These are phyloP conservation scores for Sonneratia alba DNA, from an alignment of 345 rosid genomes.

Conservation along the genomic window DNA sequence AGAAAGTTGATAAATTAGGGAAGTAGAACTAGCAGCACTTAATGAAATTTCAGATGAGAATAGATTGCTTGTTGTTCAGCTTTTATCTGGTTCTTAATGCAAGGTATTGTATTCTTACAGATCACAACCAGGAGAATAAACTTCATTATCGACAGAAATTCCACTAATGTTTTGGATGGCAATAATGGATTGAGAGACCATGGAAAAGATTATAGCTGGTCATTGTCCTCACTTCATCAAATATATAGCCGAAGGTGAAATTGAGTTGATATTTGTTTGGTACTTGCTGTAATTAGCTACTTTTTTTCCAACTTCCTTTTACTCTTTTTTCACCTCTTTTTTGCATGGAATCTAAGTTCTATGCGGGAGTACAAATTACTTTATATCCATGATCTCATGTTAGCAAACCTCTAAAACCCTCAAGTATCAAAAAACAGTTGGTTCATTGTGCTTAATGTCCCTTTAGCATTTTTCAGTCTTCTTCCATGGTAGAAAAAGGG, in stretches of 20 bases:
- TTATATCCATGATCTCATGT: background rate
- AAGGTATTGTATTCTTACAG: slow-evolving; percentile 39
- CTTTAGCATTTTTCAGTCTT: too few relatives aligned
- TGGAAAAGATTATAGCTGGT: slow-evolving; percentile 85
- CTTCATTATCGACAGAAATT: slow-evolving; percentile 54
- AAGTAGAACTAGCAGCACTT: background rate
- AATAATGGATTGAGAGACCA: slow-evolving; percentile 39
- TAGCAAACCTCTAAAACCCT: background rate
- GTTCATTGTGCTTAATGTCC: background rate
- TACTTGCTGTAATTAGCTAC: background rate
- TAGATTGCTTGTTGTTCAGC: background rate
- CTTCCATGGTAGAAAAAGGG: too few relatives aligned
- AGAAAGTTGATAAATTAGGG: background rate
- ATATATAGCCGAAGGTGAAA: slow-evolving; percentile 88
- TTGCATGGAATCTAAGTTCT: background rate
- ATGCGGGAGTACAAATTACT: background rate
- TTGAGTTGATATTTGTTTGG: slow-evolving; percentile 9
- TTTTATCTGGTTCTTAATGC: background rate
- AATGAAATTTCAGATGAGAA: background rate
- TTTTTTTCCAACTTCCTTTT: background rate
- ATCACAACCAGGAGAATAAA: slow-evolving; percentile 84
- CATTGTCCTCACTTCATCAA: slow-evolving; percentile 80
- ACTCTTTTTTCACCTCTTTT: background rate
- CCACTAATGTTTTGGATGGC: slow-evolving; percentile 31
- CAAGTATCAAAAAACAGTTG: background rate